phyloP scores from a whole-genome alignment of 2,329 filamentous ascomycete genomes.

The Paradendryphiella salina region DNA sequence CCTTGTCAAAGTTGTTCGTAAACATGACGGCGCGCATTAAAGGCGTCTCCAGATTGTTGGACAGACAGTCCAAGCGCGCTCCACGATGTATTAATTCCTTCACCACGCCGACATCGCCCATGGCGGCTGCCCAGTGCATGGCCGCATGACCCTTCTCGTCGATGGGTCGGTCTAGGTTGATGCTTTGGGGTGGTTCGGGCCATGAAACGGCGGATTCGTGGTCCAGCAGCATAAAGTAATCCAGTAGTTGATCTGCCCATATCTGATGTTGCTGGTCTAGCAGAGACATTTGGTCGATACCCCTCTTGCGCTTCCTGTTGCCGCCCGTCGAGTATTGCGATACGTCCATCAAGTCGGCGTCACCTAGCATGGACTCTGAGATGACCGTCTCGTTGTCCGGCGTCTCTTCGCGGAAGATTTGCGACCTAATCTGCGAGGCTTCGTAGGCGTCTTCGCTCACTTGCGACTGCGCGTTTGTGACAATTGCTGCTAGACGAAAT shows the following conservation, averaged over 20 bases:
- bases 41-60: conserved; percentile 73
- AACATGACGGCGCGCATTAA: conserved; percentile 94
- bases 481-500: conserved; percentile 22
- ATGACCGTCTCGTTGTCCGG: conserved; percentile 81
- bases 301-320: conserved; percentile 76
- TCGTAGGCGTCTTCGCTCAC: conserved; percentile 65
- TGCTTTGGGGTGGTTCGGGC: conserved; percentile 80
- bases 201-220: conserved; percentile 70
- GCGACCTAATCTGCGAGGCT: conserved; percentile 61
- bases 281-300: conserved; percentile 64
- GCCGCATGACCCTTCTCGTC: conserved; percentile 92
- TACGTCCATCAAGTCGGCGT: conserved; percentile 76
- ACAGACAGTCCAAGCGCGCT: conserved; percentile 70
- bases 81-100: conserved; percentile 82
- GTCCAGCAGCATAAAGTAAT: conserved; percentile 90
- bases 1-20: conserved; percentile 94
- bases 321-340: conserved; percentile 60
- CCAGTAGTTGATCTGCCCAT: conserved; percentile 89
- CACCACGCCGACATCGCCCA: conserved; percentile 93
- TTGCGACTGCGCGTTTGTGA: conserved; percentile 42
- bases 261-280: conserved; percentile 84
- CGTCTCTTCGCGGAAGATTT: conserved; percentile 73
- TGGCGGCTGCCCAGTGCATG: conserved; percentile 94
- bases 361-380: conserved; percentile 81
- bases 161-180: conserved; percentile 88